Evolutionary conservation across 371 early-diverging fungal genomes (phyloP).

Genomic region (Choanephora cucurbitarum): DNA sequence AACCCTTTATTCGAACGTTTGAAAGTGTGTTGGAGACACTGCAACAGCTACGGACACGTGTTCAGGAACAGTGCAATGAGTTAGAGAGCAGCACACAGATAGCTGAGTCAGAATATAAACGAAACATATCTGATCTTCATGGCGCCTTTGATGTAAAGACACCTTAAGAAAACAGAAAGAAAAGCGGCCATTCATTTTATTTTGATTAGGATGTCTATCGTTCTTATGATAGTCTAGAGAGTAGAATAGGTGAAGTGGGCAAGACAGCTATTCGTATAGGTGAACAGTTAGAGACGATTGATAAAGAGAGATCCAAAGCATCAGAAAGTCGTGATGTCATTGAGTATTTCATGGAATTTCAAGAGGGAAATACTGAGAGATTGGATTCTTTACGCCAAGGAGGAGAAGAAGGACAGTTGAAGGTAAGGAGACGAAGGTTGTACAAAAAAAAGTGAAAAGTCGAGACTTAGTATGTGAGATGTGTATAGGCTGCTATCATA

Average conservation of each 20-base stretch:
- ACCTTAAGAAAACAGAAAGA: not conserved
- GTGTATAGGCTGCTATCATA: slow-evolving; percentile 78
- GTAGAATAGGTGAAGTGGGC: slow-evolving; percentile 88
- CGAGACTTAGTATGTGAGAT: not conserved
- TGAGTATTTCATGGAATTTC: slow-evolving; percentile 89
- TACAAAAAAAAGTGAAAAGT: no score
- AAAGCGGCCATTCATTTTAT: not conserved
- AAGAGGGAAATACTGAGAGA: slow-evolving; percentile 69
- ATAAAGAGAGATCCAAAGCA: slow-evolving; percentile 87
- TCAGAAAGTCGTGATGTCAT: slow-evolving; percentile 89
- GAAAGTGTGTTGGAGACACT: slow-evolving; percentile 86
- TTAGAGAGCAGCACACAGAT: slow-evolving; percentile 76
- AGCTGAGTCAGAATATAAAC: slow-evolving; percentile 75
- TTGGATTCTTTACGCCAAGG: slow-evolving; percentile 73
- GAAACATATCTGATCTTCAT: slow-evolving; percentile 72
- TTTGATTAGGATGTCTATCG: slow-evolving; percentile 72
- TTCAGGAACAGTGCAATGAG: slow-evolving; percentile 81
- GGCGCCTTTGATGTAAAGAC: slow-evolving; percentile 69
- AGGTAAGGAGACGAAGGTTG: slow-evolving; percentile 45
- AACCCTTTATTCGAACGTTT: slow-evolving; percentile 89
- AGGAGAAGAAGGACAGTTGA: slow-evolving; percentile 85
- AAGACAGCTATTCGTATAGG: slow-evolving; percentile 96
- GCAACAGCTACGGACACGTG: slow-evolving; percentile 66
- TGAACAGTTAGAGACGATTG: slow-evolving; percentile 94
- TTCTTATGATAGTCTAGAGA: slow-evolving; percentile 83